Base-by-base conservation (phyloP, 345 rosid genomes). In the Ceriops decandra region DNA sequence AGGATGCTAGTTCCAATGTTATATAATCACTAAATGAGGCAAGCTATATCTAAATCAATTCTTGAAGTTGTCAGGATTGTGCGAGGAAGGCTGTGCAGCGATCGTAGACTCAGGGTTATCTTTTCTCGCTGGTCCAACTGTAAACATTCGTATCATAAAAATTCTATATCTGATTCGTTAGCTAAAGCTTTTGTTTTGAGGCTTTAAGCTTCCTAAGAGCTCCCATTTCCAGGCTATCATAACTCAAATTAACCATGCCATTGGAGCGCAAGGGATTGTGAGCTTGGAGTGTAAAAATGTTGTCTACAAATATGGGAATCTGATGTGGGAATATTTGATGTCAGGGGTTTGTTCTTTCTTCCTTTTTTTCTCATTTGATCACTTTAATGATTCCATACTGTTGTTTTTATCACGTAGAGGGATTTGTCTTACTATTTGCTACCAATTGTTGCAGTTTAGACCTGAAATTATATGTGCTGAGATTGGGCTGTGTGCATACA, bases 41-140 rank as follows among this genome's bases (percentile, higher is more conserved):
- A 31, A 46, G 21, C 47, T 22, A 51, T 49, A 24, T 59, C 32
- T 33, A 60, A 51, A 32, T 32, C 51, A 60, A n/a, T 49, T 20
- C n/a, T 27, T 63, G 62, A 53, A 64, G 42, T 52, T 73, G 58
- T 69, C 86, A 86, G 86, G 86, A 75, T 52, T 78, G 6, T 86
- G 86, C 61, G 46, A 38, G 28, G 5, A 26, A 28, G 81, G 84
- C 7, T 86, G 90, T 56, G 62, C 71, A 36, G 90, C 90, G 33
- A 72, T 84, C 76, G 69, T 84, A 80, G 90, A 86, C 71, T 78
- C 90, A 3, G 88, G 86, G 57, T 74, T 86, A 52, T 74, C 88
- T 17, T 75, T 82, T 27, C 63, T 84, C 61, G 86, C 88, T 68
- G 90, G 90, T 70, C 90, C 90, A 81, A 79, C 88, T 72, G 88